Percentiles rank a stretch among this genome's conserved stretches.
Evolutionary conservation across 768 basidiomycete species (phyloP).

Genomic region (Mycena metata): DNA sequence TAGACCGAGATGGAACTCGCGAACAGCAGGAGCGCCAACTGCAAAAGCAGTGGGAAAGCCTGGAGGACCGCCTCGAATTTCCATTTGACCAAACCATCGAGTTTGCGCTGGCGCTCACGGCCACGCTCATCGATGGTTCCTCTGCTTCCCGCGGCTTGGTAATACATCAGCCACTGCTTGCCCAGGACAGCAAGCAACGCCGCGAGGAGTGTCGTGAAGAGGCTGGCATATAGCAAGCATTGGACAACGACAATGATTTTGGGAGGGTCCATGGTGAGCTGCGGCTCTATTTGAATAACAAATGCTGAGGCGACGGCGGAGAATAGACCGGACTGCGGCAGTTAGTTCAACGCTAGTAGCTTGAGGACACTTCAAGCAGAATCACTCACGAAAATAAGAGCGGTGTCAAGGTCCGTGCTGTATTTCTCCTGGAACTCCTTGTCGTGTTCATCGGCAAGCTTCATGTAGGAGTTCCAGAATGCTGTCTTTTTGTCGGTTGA

Average conservation of each 20-base stretch:
- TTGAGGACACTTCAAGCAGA: too few relatives aligned
- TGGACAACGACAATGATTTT: background rate
- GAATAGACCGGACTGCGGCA: conserved; percentile 1
- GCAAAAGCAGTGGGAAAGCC: conserved; percentile 4
- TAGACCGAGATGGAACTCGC: background rate
- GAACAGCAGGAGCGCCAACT: conserved; percentile 2
- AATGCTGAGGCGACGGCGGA: conserved; percentile 2
- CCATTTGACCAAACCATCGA: background rate
- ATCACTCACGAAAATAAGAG: too few relatives aligned
- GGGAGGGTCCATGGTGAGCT: background rate
- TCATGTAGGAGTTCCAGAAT: too few relatives aligned
- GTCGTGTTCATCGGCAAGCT: too few relatives aligned
- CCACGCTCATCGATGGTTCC: conserved; percentile 1
- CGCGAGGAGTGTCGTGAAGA: background rate
- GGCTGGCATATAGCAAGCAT: background rate
- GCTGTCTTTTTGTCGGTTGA: too few relatives aligned
- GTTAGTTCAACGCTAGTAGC: too few relatives aligned
- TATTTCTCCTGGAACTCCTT: too few relatives aligned
- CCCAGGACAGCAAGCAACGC: background rate
- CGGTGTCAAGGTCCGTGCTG: too few relatives aligned
- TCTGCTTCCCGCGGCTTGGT: background rate
- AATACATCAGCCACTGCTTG: conserved; percentile 7
- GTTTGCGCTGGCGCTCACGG: conserved; percentile 8
- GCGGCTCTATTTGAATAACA: background rate
- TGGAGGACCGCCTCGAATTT: background rate